Conservation (phyloP, 805 yeast species). For the Kodamaea nitidulidarum region DNA sequence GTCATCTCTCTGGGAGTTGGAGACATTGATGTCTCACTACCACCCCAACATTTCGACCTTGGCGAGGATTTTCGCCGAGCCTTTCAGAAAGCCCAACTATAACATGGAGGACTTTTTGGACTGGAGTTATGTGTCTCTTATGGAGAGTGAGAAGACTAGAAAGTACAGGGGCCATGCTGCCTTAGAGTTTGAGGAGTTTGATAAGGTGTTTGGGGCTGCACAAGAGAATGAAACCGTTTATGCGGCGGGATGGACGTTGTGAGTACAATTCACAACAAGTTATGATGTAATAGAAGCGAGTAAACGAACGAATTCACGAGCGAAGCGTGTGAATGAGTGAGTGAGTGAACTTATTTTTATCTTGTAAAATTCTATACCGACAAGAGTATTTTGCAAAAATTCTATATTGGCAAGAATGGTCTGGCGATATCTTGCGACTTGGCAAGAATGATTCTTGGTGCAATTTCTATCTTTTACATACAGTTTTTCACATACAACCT, state of each 20-base stretch:
- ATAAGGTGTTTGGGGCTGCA: conserved; percentile 25
- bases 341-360: no score
- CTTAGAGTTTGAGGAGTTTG: conserved; percentile 64
- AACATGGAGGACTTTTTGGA: conserved; percentile 92
- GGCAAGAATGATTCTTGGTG: no score
- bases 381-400: no score
- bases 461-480: no score
- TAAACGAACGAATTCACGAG: no score
- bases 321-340: no score
- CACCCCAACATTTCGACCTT: conserved; percentile 94
- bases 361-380: no score
- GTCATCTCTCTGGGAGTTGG: conserved; percentile 91
- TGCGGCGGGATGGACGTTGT: conserved; percentile 26
- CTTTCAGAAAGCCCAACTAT: conserved; percentile 81
- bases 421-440: no score
- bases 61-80: conserved; percentile 84
- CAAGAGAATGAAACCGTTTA: conserved; percentile 15
- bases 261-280: conserved; percentile 2
- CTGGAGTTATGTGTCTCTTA: conserved; percentile 71
- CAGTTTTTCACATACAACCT: no score
- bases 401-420: no score
- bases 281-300: no score
- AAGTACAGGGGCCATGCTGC: conserved; percentile 70
- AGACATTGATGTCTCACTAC: conserved; percentile 74
- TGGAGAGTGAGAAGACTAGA: conserved; percentile 62